phyloP scores from a whole-genome alignment of 495 filamentous ascomycete species.

The Pyrenula aspistea region DNA sequence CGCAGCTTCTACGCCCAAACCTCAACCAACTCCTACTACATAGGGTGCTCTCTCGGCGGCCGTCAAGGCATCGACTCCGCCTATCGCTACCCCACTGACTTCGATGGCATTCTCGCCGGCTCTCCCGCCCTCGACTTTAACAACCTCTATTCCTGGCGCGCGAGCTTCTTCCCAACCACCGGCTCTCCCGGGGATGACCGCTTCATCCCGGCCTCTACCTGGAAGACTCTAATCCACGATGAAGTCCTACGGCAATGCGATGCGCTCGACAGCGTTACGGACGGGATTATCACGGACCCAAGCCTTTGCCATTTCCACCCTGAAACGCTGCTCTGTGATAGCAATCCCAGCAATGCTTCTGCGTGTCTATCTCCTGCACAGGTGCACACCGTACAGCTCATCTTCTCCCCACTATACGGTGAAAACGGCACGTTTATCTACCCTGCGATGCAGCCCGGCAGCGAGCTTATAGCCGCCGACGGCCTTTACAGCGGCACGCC shows the following conservation, averaged over 20 bases:
- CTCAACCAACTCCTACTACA: constrained; percentile 26
- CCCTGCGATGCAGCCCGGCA: constrained; percentile 38
- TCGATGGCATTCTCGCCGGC: constrained; percentile 51
- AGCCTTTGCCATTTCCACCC: constrained; percentile 36
- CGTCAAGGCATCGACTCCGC: constrained; percentile 31
- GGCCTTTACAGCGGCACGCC: constrained; percentile 27
- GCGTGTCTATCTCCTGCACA: constrained; percentile 46
- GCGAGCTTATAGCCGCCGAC: constrained; percentile 17
- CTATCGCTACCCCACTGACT: constrained; percentile 28
- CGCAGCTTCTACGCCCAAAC: constrained; percentile 6
- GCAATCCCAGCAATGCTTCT: constrained; percentile 20
- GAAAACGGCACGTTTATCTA: constrained; percentile 41
- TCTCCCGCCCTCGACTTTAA: constrained; percentile 34
- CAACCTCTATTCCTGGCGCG: constrained; percentile 41
- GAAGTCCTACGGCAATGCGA: constrained; percentile 52
- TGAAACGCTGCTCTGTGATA: constrained; percentile 33
- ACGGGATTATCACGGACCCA: constrained; percentile 45
- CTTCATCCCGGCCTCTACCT: constrained; percentile 38
- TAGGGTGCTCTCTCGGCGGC: constrained; percentile 36
- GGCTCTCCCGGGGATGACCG: constrained; percentile 30
- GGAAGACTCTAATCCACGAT: constrained; percentile 33
- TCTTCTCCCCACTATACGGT: constrained; percentile 42
- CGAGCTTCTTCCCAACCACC: constrained; percentile 35
- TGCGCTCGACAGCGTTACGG: constrained; percentile 39
- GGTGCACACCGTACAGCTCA: constrained; percentile 35